Conservation (phyloP, 1,284 basidiomycete genomes). For the Ganoderma lucidum region DNA sequence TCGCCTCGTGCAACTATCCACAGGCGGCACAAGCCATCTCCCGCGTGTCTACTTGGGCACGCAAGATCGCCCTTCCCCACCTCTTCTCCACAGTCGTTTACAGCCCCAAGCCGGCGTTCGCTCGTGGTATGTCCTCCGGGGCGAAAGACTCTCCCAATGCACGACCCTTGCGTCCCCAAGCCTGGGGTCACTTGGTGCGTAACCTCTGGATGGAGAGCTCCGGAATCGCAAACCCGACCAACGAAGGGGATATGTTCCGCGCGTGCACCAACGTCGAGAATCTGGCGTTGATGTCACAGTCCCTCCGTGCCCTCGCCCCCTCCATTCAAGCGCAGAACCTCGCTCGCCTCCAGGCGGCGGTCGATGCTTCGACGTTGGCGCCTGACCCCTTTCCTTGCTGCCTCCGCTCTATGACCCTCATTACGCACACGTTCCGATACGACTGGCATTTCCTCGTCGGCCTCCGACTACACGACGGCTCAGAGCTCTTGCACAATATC, state of each 20-base stretch:
- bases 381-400: constrained; percentile 19
- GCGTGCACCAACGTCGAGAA: constrained; percentile 36
- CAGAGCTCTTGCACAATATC: constrained; percentile 35
- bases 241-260: constrained; percentile 34
- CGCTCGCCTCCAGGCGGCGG: not conserved
- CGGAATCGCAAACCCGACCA: constrained; percentile 30
- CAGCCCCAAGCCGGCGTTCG: constrained; percentile 27
- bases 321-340: constrained; percentile 24
- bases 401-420: constrained; percentile 35
- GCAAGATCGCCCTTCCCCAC: constrained; percentile 34
- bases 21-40: constrained; percentile 34
- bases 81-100: constrained; percentile 37
- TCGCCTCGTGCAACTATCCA: constrained; percentile 30
- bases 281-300: constrained; percentile 35
- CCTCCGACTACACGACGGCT: constrained; percentile 23
- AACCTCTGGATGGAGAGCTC: constrained; percentile 40
- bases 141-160: constrained; percentile 5
- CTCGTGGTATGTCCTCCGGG: constrained; percentile 23
- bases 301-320: constrained; percentile 34
- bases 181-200: constrained; percentile 34
- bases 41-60: constrained; percentile 37
- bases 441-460: constrained; percentile 38
- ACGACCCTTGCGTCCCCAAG: constrained; percentile 13
- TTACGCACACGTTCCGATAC: constrained; percentile 38
- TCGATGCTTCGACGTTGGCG: not conserved